These are phyloP conservation scores for Candida ulmi DNA, from an alignment of 805 yeast species.

Conservation along the genomic window DNA sequence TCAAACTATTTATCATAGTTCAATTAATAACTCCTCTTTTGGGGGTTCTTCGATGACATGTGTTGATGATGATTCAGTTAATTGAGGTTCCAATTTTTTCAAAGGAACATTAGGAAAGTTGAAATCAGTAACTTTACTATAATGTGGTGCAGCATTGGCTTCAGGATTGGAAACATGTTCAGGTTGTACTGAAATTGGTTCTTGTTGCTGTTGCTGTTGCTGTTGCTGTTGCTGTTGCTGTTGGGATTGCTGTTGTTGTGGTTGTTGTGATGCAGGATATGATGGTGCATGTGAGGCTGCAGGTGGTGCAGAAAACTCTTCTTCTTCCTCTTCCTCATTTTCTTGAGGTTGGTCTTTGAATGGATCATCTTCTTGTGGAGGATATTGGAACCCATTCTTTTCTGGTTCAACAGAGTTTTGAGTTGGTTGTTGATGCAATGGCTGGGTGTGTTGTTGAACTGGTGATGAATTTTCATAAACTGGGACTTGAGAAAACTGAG, in stretches of 20 bases:
- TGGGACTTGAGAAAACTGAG: not conserved
- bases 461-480: not conserved
- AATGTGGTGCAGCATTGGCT: not conserved
- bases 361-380: slow-evolving; percentile 8
- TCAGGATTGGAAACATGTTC: not conserved
- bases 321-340: slow-evolving; percentile 13
- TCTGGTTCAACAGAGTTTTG: not conserved
- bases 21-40: slow-evolving; percentile 20
- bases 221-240: slow-evolving; percentile 7
- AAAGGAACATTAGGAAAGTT: slow-evolving; percentile 38
- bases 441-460: slow-evolving; percentile 5
- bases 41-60: slow-evolving; percentile 2
- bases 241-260: slow-evolving; percentile 6
- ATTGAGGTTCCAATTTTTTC: slow-evolving; percentile 13
- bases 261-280: slow-evolving; percentile 8
- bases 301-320: slow-evolving; percentile 18
- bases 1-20: too few species aligned
- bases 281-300: slow-evolving; percentile 1
- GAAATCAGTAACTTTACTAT: slow-evolving; percentile 27
- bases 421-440: slow-evolving; percentile 4
- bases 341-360: slow-evolving; percentile 3
- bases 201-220: slow-evolving; percentile 6
- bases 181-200: not conserved
- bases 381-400: not conserved
- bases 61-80: slow-evolving; percentile 9